Conservation (phyloP, 2,329 filamentous ascomycete genomes). For the Arthrinium puccinioides region DNA sequence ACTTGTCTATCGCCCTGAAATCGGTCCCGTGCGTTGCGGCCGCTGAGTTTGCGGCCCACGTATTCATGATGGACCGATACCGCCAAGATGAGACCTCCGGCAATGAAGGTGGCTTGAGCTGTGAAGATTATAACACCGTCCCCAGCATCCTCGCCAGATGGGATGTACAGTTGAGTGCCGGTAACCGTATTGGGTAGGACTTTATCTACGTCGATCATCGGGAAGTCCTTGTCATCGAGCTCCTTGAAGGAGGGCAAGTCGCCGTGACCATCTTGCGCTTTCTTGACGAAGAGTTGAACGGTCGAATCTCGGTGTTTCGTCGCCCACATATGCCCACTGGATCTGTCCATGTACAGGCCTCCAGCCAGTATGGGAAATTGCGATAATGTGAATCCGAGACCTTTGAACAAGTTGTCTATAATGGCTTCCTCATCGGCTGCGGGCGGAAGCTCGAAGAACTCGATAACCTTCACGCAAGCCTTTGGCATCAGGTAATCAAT, state of each 20-base stretch:
- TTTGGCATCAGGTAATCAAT: constrained; percentile 23
- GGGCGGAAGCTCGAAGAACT: constrained; percentile 10
- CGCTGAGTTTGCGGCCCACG: constrained; percentile 17
- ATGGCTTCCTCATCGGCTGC: constrained; percentile 6
- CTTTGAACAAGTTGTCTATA: constrained; percentile 7
- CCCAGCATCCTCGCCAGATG: constrained; percentile 7
- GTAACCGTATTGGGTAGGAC: constrained; percentile 8
- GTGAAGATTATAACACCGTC: constrained; percentile 8
- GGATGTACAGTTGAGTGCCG: constrained; percentile 7
- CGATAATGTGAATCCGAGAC: constrained; percentile 11
- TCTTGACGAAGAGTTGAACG: constrained; percentile 10
- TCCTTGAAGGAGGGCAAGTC: constrained; percentile 10
- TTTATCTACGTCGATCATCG: constrained; percentile 5
- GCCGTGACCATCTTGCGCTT: constrained; percentile 4
- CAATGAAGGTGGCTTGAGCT: constrained; percentile 20
- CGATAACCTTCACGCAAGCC: constrained; percentile 12
- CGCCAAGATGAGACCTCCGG: constrained; percentile 18
- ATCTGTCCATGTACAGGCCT: constrained; percentile 8
- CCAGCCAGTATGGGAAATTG: constrained; percentile 12
- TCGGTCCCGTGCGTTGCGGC: constrained; percentile 10
- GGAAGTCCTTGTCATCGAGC: constrained; percentile 12
- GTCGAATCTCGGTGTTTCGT: constrained; percentile 8
- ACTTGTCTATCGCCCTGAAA: constrained; percentile 3
- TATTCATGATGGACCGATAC: constrained; percentile 19
- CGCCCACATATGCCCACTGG: constrained; percentile 11